Conservation (phyloP, 2,329 filamentous ascomycete genomes). For the Akanthomyces uredinophilus region DNA sequence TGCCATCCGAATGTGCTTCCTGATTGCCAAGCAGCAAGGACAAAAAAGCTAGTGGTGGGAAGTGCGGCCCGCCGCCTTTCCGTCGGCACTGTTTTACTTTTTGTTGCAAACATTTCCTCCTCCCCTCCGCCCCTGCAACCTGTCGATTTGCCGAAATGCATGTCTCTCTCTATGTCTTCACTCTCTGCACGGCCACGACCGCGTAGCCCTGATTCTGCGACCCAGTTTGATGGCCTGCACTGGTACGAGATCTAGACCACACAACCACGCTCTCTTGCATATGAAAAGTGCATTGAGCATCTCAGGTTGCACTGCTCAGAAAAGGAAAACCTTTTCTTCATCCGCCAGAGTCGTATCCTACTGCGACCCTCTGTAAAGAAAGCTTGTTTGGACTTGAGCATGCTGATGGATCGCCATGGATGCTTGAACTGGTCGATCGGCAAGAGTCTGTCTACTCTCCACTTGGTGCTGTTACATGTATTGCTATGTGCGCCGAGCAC, state of each 20-base stretch:
- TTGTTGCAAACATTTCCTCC: neutral
- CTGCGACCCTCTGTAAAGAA: neutral
- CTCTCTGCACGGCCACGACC: neutral
- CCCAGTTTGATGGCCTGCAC: neutral
- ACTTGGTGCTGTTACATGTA: constrained; percentile 1
- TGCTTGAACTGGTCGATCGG: constrained; percentile 1
- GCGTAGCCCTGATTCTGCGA: neutral
- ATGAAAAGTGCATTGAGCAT: neutral
- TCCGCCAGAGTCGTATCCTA: neutral
- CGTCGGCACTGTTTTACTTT: constrained; percentile 4
- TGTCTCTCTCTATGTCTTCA: neutral
- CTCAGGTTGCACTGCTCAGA: neutral
- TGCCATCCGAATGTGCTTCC: neutral
- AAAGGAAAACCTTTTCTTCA: constrained; percentile 1
- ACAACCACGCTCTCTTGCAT: too few relatives aligned
- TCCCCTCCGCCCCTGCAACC: neutral
- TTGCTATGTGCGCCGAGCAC: constrained; percentile 6
- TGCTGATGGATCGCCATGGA: neutral
- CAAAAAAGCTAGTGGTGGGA: neutral
- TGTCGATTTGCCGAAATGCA: neutral
- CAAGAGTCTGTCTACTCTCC: neutral
- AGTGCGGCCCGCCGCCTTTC: constrained; percentile 1
- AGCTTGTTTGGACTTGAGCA: constrained; percentile 5
- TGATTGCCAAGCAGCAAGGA: neutral
- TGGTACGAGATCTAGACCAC: neutral